phyloP scores from a whole-genome alignment of 1,284 basidiomycete genomes.

The Pterulicium gracile region DNA sequence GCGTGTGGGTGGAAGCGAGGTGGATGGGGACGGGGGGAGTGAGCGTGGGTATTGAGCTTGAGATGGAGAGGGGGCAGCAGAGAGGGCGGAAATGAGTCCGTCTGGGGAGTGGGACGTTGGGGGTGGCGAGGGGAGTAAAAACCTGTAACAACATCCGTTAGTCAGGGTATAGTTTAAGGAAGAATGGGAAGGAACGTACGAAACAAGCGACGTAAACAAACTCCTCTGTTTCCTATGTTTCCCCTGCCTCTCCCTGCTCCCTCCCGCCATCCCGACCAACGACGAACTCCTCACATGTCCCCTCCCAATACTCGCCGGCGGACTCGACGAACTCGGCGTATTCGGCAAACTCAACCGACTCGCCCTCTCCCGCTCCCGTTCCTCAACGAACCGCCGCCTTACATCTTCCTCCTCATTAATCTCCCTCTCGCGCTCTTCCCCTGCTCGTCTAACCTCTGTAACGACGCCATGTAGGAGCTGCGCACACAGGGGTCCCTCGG shows the following conservation, averaged over 20 bases:
- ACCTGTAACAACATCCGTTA: neutral
- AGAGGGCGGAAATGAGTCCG: neutral
- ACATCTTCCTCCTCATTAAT: conserved; percentile 3
- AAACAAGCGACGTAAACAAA: conserved; percentile 55
- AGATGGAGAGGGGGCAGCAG: neutral
- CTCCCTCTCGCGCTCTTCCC: conserved; percentile 20
- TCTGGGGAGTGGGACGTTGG: neutral
- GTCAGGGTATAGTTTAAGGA: conserved; percentile 1
- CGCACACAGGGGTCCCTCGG: conserved; percentile 27
- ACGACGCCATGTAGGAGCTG: conserved; percentile 37
- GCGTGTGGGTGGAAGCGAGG: too few species aligned
- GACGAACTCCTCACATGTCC: too few species aligned
- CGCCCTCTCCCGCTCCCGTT: conserved; percentile 10
- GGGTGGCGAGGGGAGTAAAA: neutral
- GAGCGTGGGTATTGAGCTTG: neutral
- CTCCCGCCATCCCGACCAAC: too few species aligned
- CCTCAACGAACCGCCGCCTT: conserved; percentile 11
- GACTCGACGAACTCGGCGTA: conserved; percentile 11
- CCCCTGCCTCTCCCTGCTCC: too few species aligned
- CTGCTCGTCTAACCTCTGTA: conserved; percentile 38
- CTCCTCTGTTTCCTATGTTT: conserved; percentile 53
- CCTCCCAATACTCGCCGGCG: conserved; percentile 10
- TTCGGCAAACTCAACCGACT: conserved; percentile 13
- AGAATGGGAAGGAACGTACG: conserved; percentile 27
- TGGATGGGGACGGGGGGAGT: too few species aligned